These are phyloP conservation scores for Wakefieldia striispora DNA, from an alignment of 768 basidiomycete genomes.

Conservation along the genomic window DNA sequence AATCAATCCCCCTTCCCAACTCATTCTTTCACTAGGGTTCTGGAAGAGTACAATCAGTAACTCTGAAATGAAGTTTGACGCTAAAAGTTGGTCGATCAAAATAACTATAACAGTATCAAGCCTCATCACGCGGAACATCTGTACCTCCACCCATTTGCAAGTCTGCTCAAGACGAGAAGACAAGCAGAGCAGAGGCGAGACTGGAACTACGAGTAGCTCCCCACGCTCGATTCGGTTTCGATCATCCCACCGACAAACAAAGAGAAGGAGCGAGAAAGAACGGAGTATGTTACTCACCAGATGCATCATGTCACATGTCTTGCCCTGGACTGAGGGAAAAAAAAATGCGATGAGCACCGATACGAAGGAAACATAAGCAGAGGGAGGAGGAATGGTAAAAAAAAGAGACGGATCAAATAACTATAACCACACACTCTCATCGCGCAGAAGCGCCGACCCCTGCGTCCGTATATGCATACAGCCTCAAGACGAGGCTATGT, in stretches of 20 bases:
- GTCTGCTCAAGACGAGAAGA: constrained; percentile 27
- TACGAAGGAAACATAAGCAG: neutral
- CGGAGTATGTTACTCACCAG: constrained; percentile 3
- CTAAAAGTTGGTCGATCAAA: constrained; percentile 20
- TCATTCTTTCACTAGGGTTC: neutral
- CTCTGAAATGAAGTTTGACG: neutral
- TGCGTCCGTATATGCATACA: constrained; percentile 34
- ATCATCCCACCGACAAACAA: constrained; percentile 30
- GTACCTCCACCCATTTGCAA: constrained; percentile 23
- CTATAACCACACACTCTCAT: constrained; percentile 36
- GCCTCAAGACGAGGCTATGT: constrained; percentile 33
- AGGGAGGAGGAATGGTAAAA: too few relatives aligned
- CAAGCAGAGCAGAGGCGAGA: constrained; percentile 20
- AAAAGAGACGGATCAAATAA: constrained; percentile 28
- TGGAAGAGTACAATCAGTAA: constrained; percentile 11
- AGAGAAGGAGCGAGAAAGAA: neutral
- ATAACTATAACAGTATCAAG: constrained; percentile 32
- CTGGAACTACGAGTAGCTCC: constrained; percentile 22
- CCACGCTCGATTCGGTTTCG: constrained; percentile 20
- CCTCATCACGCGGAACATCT: constrained; percentile 25
- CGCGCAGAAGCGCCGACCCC: constrained; percentile 35
- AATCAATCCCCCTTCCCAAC: constrained; percentile 7
- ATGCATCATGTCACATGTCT: neutral
- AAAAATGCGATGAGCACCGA: constrained; percentile 7
- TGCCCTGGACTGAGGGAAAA: constrained; percentile 1